Percentiles rank a stretch among this genome's conserved stretches.
Evolutionary conservation across 2,329 filamentous ascomycete genomes (phyloP).

Genomic region (Aspergillus spinulosporus): DNA sequence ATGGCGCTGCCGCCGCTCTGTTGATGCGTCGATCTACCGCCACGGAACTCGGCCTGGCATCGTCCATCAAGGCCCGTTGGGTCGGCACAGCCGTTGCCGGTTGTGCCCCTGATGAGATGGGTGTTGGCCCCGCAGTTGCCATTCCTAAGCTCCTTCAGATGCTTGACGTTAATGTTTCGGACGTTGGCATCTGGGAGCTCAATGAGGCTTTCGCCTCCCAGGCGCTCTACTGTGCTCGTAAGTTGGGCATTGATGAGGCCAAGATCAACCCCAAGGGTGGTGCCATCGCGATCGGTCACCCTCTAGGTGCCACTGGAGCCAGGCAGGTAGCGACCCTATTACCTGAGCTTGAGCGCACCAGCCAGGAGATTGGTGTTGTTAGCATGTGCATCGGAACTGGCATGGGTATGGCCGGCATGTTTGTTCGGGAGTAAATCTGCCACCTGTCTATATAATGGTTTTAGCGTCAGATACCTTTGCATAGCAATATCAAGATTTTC

Average conservation of each 20-base stretch:
- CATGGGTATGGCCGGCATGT: conserved; percentile 73
- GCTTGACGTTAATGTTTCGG: conserved; percentile 64
- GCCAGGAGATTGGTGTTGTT: conserved; percentile 76
- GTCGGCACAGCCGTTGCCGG: conserved; percentile 74
- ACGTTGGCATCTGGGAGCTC: conserved; percentile 87
- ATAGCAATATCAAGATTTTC: conserved; percentile 14
- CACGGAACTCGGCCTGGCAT: conserved; percentile 66
- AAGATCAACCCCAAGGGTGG: conserved; percentile 90
- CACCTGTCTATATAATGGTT: conserved; percentile 17
- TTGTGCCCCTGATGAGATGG: conserved; percentile 90
- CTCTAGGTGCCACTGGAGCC: conserved; percentile 83
- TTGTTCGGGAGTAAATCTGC: conserved; percentile 59
- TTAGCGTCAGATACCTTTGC: conserved; percentile 23
- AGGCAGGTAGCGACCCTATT: conserved; percentile 76
- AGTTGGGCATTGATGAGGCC: conserved; percentile 59
- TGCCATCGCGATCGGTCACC: conserved; percentile 91
- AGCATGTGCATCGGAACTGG: conserved; percentile 87
- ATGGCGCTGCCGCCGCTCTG: conserved; percentile 80
- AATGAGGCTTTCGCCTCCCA: conserved; percentile 76
- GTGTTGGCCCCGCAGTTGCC: conserved; percentile 80
- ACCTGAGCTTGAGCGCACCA: conserved; percentile 64
- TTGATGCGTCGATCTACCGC: conserved; percentile 85
- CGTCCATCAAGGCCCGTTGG: conserved; percentile 77
- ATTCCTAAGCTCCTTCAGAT: conserved; percentile 77
- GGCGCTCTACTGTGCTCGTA: conserved; percentile 68